phyloP scores from a whole-genome alignment of 768 basidiomycete genomes.

The Lentinula sp. region DNA sequence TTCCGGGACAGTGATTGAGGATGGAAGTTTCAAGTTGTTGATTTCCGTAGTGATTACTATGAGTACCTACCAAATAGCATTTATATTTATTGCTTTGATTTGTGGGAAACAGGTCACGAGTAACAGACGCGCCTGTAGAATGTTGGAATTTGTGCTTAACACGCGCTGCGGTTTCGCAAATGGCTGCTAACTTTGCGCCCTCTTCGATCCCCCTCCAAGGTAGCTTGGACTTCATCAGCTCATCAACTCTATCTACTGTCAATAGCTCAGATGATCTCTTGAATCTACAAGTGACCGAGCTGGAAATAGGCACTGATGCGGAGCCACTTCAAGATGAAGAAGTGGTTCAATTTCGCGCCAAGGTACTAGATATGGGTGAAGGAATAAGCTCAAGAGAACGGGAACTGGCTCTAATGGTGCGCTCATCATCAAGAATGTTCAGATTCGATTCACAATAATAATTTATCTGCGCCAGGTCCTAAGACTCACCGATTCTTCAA shows the following conservation, averaged over 20 bases:
- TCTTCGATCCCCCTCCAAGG: not conserved
- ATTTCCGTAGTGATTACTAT: not conserved
- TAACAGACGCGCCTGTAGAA: not conserved
- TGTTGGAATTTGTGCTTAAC: not conserved
- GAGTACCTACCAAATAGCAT: not conserved
- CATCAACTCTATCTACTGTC: not conserved
- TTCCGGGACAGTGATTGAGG: not conserved
- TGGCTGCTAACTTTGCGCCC: not conserved
- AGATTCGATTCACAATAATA: not conserved
- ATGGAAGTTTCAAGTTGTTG: no score
- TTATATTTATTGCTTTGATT: not conserved
- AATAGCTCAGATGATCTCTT: not conserved
- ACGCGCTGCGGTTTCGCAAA: not conserved
- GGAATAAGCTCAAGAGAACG: not conserved
- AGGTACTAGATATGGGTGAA: not conserved
- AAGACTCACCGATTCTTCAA: conserved; percentile 1
- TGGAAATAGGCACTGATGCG: not conserved
- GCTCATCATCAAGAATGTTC: not conserved
- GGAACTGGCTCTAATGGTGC: conserved; percentile 6
- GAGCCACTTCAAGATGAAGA: conserved; percentile 3
- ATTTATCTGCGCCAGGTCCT: conserved; percentile 1
- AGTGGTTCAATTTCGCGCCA: not conserved
- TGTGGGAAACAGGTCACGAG: not conserved
- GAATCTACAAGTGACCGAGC: not conserved
- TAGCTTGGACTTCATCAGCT: not conserved